Percentiles rank a stretch among this genome's conserved stretches.
Evolutionary conservation across 108 stramenopile genomes (phyloP).

Genomic region (Fistulifera pelliculosa): DNA sequence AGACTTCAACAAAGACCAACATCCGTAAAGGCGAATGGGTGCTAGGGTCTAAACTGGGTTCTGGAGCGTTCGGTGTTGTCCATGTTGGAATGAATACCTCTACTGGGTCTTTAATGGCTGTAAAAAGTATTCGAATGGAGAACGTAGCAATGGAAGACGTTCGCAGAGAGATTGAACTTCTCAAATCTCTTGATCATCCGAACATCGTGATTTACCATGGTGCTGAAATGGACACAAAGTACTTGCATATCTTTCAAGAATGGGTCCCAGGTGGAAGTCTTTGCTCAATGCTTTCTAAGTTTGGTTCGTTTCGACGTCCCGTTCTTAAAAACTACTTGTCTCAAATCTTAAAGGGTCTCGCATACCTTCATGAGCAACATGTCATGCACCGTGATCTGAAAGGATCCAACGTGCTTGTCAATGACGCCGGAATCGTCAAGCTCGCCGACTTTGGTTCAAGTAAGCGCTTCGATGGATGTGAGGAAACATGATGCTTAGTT

Average conservation of each 20-base stretch:
- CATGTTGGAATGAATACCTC: constrained; percentile 87
- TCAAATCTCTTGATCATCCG: constrained; percentile 79
- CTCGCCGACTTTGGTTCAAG: constrained; percentile 92
- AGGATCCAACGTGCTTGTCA: constrained; percentile 93
- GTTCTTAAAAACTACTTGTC: constrained; percentile 71
- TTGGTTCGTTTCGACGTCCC: constrained; percentile 76
- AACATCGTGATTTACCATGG: constrained; percentile 95
- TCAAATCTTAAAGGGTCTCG: constrained; percentile 87
- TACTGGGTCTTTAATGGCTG: constrained; percentile 86
- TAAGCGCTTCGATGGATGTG: constrained; percentile 40
- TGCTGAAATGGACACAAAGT: constrained; percentile 66
- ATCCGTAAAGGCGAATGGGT: constrained; percentile 44
- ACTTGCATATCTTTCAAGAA: constrained; percentile 94
- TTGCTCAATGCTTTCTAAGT: constrained; percentile 61
- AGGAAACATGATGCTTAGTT: constrained; percentile 53
- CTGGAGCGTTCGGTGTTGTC: constrained; percentile 91
- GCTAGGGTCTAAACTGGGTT: constrained; percentile 83
- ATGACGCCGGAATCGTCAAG: constrained; percentile 86
- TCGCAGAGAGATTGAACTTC: constrained; percentile 77
- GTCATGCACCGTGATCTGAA: constrained; percentile 95
- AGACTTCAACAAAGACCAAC: no score
- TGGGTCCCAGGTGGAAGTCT: constrained; percentile 95
- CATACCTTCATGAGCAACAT: constrained; percentile 79
- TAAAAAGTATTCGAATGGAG: constrained; percentile 53
- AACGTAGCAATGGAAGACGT: constrained; percentile 39